Conservation (phyloP, 495 filamentous ascomycete species). For the Patellaria atrata region DNA sequence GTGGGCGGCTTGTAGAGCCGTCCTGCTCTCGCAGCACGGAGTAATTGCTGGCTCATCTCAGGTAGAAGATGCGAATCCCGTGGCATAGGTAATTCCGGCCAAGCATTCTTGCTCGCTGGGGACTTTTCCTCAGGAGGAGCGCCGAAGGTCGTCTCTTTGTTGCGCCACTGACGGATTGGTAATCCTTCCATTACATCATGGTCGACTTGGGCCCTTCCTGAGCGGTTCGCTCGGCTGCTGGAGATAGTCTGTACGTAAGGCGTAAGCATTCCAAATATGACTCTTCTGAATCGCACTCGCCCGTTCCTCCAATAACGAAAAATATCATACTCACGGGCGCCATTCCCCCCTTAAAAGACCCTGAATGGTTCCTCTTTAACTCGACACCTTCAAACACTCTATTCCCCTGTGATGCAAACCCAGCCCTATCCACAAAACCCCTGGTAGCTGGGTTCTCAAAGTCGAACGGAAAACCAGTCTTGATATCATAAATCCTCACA, state of each 20-base stretch:
- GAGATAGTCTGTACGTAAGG: constrained; percentile 35
- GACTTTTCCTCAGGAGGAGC: constrained; percentile 40
- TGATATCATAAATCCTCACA: too few relatives aligned
- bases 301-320: too few relatives aligned
- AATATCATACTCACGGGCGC: too few relatives aligned
- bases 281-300: too few relatives aligned
- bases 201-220: constrained; percentile 59
- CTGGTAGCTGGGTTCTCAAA: too few relatives aligned
- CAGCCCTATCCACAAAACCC: too few relatives aligned
- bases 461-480: too few relatives aligned
- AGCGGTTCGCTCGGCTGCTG: constrained; percentile 49
- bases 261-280: too few relatives aligned
- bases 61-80: constrained; percentile 72
- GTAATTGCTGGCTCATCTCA: constrained; percentile 58
- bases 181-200: constrained; percentile 94
- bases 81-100: constrained; percentile 58
- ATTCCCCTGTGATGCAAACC: too few relatives aligned
- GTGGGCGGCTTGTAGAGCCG: constrained; percentile 46
- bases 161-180: constrained; percentile 82
- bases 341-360: too few relatives aligned
- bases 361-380: too few relatives aligned
- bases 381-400: too few relatives aligned
- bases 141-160: constrained; percentile 49
- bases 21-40: constrained; percentile 66
- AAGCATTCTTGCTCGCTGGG: constrained; percentile 35